Evolutionary conservation across 2,329 filamentous ascomycete species (phyloP), one percentile per base, ranked within the genome.

Genomic region (Ceratocystis lukuohia): DNA sequence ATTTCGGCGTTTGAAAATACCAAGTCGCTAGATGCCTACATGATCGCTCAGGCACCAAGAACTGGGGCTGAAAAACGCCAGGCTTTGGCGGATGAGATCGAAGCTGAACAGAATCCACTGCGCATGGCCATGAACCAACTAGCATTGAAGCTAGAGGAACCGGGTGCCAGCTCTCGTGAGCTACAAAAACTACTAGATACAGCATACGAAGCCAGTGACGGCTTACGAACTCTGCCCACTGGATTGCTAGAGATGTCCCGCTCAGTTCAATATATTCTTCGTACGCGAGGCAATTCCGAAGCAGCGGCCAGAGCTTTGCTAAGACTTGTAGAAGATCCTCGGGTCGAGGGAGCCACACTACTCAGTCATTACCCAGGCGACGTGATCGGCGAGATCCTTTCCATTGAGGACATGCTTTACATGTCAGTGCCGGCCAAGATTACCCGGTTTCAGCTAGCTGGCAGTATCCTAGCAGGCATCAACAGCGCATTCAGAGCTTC

Each of bases 351-450:
- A 2, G 41, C 10, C 12, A 17, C 28, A 3, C 25, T 65, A 2
- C 45, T 65, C 4, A 22, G 46, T 6, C 57, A 67, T 10, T 45
- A 57, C 10, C 62, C 66, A 6, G 63, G 33, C 37, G 57, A 67
- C 2, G 20, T 65, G 5, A 53, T 67, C 45, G 2, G 15, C 3
- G 41, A 65, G 20, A 45, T 67, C 5, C 45, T 67, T 17, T 48
- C 62, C 12, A 28, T 62, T 46, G 62, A 65, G n/a, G 66, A 67
- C 25, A 62, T 67, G 45, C 28, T 65, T 5, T 65, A 65, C 46
- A 62, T 67, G 57, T 61, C 62, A 10, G 46, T 10, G 5, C 20
- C 37, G 15, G 33, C 45, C 8, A 64, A 53, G n/a, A 45, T 50
- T 28, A 22, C 30, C 20, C 62, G 66, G 12, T 62, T 67, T 28